Evolutionary conservation across 2,329 filamentous ascomycete genomes (phyloP), one percentile per base, ranked within the genome.

Genomic region (Coniella lustricola): DNA sequence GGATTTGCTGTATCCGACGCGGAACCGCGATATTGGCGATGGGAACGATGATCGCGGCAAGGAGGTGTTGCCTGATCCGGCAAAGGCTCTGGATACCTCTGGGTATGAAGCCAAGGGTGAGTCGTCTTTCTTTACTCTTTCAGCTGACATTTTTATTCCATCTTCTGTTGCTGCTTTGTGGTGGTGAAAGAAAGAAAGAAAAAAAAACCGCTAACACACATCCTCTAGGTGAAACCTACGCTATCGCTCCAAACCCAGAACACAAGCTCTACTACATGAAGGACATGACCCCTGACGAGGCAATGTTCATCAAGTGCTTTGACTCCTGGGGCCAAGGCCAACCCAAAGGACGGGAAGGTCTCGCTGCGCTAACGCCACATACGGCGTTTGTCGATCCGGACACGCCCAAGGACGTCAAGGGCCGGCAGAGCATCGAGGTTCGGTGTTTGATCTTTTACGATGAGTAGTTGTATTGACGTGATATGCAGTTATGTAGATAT

Each of bases 181-280:
- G n/a, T n/a, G n/a, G n/a, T n/a, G n/a, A n/a, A n/a, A n/a, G n/a
- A n/a, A n/a, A n/a, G n/a, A n/a, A n/a, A n/a, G n/a, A n/a, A n/a
- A n/a, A n/a, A n/a, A n/a, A n/a, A 10, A 5, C 25, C 7, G 7
- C 16, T 9, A 13, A 36, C 3, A 7, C 10, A 13, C 16, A 31
- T 12, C 7, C n/a, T 7, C 4, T 54, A 36, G 80, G 83, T 17
- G 82, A 85, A 67, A 85, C 81, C 1, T 74, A 81, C 59, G 71
- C 69, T 0, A 76, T 86, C 0, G 67, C 71, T 39, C 72, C 79
- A 3, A 84, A 68, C 54, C 73, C 77, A 7, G 62, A 62, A 14
- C 82, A 86, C 60, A 69, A 70, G 55, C 83, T 83, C 57, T 84
- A 76, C 57, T 86, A 85, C 56, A 67, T 77, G 60, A 84, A 82